Conservation (phyloP, 495 filamentous ascomycete genomes). For the Podospora appendiculata region DNA sequence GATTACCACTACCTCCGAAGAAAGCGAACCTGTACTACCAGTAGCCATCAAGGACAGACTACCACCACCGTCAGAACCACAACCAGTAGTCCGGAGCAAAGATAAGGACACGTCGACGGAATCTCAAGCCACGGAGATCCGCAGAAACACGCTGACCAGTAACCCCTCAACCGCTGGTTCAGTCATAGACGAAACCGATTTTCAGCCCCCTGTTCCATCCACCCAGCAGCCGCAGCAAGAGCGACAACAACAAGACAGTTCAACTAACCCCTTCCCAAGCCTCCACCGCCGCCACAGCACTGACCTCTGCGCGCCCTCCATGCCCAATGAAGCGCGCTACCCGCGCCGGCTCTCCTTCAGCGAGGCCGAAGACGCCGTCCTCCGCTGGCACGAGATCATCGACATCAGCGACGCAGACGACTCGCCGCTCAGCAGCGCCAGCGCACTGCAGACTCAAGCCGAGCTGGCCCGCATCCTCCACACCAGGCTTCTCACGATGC, state of each 20-base stretch:
- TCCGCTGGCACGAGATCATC: constrained; percentile 56
- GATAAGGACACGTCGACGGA: constrained; percentile 5
- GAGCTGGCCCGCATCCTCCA: constrained; percentile 57
- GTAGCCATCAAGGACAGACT: not conserved
- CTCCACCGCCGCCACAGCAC: constrained; percentile 44
- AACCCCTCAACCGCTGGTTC: constrained; percentile 35
- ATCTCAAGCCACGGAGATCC: constrained; percentile 11
- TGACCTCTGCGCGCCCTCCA: constrained; percentile 20
- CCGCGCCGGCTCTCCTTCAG: constrained; percentile 83
- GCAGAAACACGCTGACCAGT: constrained; percentile 13
- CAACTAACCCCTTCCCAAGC: constrained; percentile 5
- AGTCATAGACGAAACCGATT: constrained; percentile 34
- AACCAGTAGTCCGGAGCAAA: not conserved
- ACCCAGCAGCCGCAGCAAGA: constrained; percentile 17
- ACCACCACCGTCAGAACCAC: not conserved
- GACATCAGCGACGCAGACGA: constrained; percentile 31
- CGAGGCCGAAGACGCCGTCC: constrained; percentile 76
- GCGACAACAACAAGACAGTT: no score
- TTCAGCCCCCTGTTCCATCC: constrained; percentile 30
- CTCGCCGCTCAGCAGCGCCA: not conserved
- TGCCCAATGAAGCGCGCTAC: constrained; percentile 52
- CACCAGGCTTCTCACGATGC: constrained; percentile 37
- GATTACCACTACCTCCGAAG: not conserved
- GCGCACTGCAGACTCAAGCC: constrained; percentile 19
- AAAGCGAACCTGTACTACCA: not conserved